Conservation (phyloP, 2,329 filamentous ascomycete genomes). For the Sporothrix variecibatus region DNA sequence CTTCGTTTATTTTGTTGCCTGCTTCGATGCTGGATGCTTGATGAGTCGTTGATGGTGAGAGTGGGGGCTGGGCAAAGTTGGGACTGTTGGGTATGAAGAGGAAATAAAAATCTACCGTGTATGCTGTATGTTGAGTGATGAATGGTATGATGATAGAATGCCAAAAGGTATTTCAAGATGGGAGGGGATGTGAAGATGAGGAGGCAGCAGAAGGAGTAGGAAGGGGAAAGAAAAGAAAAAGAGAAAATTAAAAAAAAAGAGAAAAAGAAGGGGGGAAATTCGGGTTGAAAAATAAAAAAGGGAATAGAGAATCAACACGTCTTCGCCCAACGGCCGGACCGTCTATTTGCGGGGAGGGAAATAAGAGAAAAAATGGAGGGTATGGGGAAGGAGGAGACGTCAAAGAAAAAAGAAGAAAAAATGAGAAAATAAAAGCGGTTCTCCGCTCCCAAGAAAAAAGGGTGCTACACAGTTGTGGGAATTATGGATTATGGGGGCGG, state of each 20-base stretch:
- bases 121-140: background rate
- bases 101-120: background rate
- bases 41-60: background rate
- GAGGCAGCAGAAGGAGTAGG: background rate
- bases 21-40: background rate
- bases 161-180: background rate
- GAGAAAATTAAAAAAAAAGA: background rate
- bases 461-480: constrained; percentile 3
- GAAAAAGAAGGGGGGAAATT: background rate
- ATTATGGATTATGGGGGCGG: background rate
- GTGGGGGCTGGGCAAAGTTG: constrained; percentile 31
- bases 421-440: background rate
- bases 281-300: background rate
- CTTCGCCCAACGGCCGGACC: constrained; percentile 1
- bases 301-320: constrained; percentile 16
- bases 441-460: constrained; percentile 15
- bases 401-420: background rate
- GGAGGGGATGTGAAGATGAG: constrained; percentile 1
- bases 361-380: background rate
- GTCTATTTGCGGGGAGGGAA: constrained; percentile 13
- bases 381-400: background rate
- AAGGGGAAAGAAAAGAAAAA: background rate
- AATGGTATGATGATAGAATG: background rate
- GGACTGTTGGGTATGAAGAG: background rate
- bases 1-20: background rate